phyloP scores from a whole-genome alignment of 305 asterid genomes.

The Fraxinus ornus region DNA sequence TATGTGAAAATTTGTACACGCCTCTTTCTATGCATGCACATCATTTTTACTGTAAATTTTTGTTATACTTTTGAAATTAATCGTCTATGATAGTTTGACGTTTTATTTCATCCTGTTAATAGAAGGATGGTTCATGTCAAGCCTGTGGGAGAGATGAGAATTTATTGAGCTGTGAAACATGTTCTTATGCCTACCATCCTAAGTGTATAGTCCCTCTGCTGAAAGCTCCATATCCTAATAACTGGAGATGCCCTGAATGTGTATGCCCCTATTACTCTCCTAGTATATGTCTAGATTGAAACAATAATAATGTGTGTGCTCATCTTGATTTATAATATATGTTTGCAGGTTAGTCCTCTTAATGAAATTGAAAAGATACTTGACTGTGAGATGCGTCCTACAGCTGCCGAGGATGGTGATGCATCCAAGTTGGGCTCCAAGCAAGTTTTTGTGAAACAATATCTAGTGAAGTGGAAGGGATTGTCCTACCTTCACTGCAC shows the following conservation, averaged over 20 bases:
- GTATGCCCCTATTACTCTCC: slow-evolving; percentile 47
- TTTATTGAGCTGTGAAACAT: slow-evolving; percentile 78
- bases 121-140: slow-evolving; percentile 84
- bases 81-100: background rate
- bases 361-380: slow-evolving; percentile 85
- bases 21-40: background rate
- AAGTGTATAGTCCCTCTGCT: slow-evolving; percentile 72
- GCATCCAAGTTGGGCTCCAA: slow-evolving; percentile 67
- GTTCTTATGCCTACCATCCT: slow-evolving; percentile 76
- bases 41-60: background rate
- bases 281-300: slow-evolving; percentile 11
- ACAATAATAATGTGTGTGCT: slow-evolving; percentile 15
- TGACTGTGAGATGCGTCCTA: slow-evolving; percentile 88
- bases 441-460: slow-evolving; percentile 82
- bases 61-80: background rate
- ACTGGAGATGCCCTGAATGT: slow-evolving; percentile 97
- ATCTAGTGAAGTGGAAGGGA: slow-evolving; percentile 96
- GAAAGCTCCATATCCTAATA: slow-evolving; percentile 63
- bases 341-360: slow-evolving; percentile 75
- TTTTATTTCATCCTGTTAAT: slow-evolving; percentile 20
- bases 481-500: slow-evolving; percentile 86
- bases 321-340: slow-evolving; percentile 19
- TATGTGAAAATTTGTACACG: background rate
- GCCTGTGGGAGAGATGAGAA: slow-evolving; percentile 65
- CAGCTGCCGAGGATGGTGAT: slow-evolving; percentile 60